Evolutionary conservation across 345 rosid genomes (phyloP), one percentile per base, ranked within the genome.

Genomic region (Rubroshorea leprosula): DNA sequence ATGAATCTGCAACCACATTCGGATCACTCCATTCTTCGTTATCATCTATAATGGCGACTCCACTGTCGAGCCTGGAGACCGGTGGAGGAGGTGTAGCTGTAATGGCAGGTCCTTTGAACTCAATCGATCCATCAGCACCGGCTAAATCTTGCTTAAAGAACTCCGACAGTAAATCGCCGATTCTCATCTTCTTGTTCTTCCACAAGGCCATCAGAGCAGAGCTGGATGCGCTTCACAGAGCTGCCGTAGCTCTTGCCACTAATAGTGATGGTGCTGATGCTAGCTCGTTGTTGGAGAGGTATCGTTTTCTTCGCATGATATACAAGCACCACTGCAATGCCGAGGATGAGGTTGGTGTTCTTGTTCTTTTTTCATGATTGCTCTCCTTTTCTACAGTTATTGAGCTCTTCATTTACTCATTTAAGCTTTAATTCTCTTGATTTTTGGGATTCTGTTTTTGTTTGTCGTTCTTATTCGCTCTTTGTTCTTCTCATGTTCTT

Each of bases 241-340:
- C 81, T 6, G 84, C 90, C 56, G 20, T 84, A 64, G 75, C 78
- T 24, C 65, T 77, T 14, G 90, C 83, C 41, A 75, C 81, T 46
- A 64, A 58, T 50, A 68, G 52, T 10, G 68, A 64, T 14, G 56
- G 69, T 13, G 80, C 74, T 16, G 81, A 75, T 59, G 70, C 79
- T 43, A 31, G 56, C 60, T 78, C 77, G 17, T 73, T 84, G 73
- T 45, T 79, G 49, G 65, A 79, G 60, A 63, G 75, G 44, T 84
- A 68, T 58, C 81, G 70, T 54, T 77, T 84, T 47, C 62, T 84
- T 27, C 79, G 87, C 35, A 35, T 74, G 18, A 84, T 84, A 53
- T 84, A 84, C 39, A 81, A 73, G 76, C 83, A 84, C 64, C 90
- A 84, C 74, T 84, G 85, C 80, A 76, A 75, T 73, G 90, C 87